These are phyloP conservation scores for Yamadazyma phyllophila DNA, from an alignment of 805 yeast species.

Conservation along the genomic window DNA sequence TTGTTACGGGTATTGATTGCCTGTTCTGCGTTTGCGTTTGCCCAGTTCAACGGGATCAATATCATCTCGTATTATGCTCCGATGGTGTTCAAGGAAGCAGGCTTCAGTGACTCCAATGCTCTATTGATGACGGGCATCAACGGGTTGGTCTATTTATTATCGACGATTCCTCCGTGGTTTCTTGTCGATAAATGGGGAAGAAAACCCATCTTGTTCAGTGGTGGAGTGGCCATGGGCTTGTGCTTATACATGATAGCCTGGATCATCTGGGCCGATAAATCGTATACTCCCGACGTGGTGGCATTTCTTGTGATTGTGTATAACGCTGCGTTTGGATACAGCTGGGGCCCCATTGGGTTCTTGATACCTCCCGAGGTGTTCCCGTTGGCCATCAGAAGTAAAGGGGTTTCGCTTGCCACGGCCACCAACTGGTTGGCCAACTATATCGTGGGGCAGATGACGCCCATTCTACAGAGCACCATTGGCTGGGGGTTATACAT, in stretches of 20 bases:
- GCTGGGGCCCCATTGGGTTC: slow-evolving; percentile 48
- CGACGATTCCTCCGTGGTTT: slow-evolving; percentile 47
- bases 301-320: slow-evolving; percentile 41
- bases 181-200: slow-evolving; percentile 47
- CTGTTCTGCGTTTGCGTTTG: slow-evolving; percentile 44
- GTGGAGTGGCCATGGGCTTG: slow-evolving; percentile 38
- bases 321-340: slow-evolving; percentile 44
- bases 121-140: slow-evolving; percentile 45
- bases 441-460: slow-evolving; percentile 44
- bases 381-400: slow-evolving; percentile 41
- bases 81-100: slow-evolving; percentile 49
- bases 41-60: slow-evolving; percentile 55
- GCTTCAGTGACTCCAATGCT: slow-evolving; percentile 41
- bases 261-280: slow-evolving; percentile 30
- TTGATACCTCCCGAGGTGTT: slow-evolving; percentile 44
- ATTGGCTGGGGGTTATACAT: slow-evolving; percentile 43
- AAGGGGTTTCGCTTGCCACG: slow-evolving; percentile 44
- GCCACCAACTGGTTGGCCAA: slow-evolving; percentile 47
- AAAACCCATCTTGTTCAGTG: slow-evolving; percentile 42
- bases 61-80: slow-evolving; percentile 60
- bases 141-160: slow-evolving; percentile 35
- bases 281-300: slow-evolving; percentile 37
- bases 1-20: slow-evolving; percentile 34
- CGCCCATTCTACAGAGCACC: slow-evolving; percentile 39
- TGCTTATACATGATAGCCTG: slow-evolving; percentile 34